Evolutionary conservation across 2,329 filamentous ascomycete species (phyloP).

Genomic region (Alternaria ventricosa): DNA sequence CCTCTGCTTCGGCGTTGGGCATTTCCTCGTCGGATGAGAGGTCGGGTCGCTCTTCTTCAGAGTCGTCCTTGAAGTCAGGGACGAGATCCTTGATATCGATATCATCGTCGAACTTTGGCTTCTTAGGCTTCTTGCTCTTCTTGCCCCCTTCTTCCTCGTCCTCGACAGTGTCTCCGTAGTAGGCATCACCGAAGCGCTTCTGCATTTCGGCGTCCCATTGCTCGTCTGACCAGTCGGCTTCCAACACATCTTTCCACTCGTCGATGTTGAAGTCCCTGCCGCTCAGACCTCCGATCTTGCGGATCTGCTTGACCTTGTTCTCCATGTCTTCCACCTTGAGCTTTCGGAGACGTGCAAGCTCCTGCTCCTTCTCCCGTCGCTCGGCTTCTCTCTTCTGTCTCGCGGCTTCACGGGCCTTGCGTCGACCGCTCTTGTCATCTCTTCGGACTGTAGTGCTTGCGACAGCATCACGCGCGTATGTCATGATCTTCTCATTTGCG

Average conservation of each 20-base stretch:
- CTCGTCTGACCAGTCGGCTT: constrained; percentile 86
- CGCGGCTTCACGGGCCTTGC: constrained; percentile 80
- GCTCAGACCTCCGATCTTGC: constrained; percentile 81
- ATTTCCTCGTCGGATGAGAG: constrained; percentile 63
- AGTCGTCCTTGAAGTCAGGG: constrained; percentile 80
- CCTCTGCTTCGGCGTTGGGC: constrained; percentile 52
- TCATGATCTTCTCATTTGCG: constrained; percentile 84
- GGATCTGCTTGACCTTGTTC: constrained; percentile 84
- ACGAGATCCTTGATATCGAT: constrained; percentile 95
- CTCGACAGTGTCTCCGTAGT: constrained; percentile 72
- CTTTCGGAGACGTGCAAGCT: constrained; percentile 82
- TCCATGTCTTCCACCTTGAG: constrained; percentile 92
- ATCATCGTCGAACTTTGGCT: constrained; percentile 94
- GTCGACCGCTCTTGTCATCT: constrained; percentile 78
- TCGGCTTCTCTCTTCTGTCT: constrained; percentile 78
- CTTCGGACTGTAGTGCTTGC: constrained; percentile 83
- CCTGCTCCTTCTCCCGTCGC: constrained; percentile 76
- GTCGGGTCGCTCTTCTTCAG: constrained; percentile 74
- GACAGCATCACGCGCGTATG: constrained; percentile 86
- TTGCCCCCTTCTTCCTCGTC: constrained; percentile 46
- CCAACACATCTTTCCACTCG: constrained; percentile 83
- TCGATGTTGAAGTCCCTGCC: constrained; percentile 73
- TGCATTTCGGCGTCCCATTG: constrained; percentile 92
- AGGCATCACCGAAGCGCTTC: constrained; percentile 85
- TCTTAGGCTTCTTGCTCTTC: constrained; percentile 68